A percentile compares a stretch with the other conserved stretches of the same genome.
Conservation (phyloP, 768 basidiomycete genomes). For the Lactarius hengduanensis region DNA sequence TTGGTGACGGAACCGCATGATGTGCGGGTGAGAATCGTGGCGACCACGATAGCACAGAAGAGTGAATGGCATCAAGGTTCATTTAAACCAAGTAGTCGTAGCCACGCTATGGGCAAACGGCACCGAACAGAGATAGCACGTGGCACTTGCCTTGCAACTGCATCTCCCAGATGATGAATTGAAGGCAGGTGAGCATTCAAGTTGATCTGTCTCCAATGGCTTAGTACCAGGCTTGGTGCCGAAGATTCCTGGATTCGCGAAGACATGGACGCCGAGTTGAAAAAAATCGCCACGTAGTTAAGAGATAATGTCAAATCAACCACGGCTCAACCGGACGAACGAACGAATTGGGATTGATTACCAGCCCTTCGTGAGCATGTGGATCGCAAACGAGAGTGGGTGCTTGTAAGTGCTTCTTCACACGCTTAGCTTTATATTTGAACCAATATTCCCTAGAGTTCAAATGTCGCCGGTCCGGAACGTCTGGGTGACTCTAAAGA, state of each 20-base stretch:
- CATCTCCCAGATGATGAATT: background rate
- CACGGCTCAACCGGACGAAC: background rate
- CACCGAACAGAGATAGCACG: background rate
- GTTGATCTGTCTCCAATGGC: background rate
- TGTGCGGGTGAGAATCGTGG: background rate
- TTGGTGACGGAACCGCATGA: background rate
- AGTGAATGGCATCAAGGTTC: background rate
- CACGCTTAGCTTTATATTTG: too few relatives aligned
- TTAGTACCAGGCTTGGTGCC: background rate
- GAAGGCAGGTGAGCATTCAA: background rate
- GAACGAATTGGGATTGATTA: background rate
- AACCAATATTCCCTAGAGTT: too few relatives aligned
- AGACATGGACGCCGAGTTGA: background rate
- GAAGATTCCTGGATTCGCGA: background rate
- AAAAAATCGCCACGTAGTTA: background rate
- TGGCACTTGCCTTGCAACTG: background rate
- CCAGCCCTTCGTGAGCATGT: too few relatives aligned
- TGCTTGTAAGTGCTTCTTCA: too few relatives aligned
- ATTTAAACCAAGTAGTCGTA: background rate
- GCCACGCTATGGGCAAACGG: background rate
- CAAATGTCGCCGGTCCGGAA: too few relatives aligned
- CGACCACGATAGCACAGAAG: background rate
- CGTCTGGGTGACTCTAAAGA: too few relatives aligned
- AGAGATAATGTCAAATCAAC: background rate
- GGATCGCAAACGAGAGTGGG: too few relatives aligned